Evolutionary conservation across 805 yeast species (phyloP).

Genomic region (Jamesozyma spencerorum): DNA sequence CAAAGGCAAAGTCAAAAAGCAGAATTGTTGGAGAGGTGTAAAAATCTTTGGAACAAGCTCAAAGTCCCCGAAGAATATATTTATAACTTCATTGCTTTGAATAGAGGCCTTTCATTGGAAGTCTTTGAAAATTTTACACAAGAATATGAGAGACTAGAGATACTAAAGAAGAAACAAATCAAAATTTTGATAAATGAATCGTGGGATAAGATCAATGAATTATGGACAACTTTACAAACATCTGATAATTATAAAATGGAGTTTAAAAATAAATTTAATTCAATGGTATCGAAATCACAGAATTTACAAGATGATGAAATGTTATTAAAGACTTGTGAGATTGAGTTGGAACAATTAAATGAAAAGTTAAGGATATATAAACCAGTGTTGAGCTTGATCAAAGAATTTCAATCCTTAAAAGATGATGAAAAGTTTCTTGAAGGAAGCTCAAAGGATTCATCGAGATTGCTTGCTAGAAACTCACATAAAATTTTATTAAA

Average conservation of each 20-base stretch:
- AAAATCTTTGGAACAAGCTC: conserved; percentile 47
- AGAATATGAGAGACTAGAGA: conserved; percentile 50
- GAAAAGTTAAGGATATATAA: conserved; percentile 41
- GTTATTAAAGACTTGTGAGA: conserved; percentile 53
- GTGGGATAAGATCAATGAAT: conserved; percentile 45
- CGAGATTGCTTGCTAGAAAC: conserved; percentile 63
- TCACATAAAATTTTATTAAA: conserved; percentile 69
- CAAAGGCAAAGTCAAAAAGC: conserved; percentile 31
- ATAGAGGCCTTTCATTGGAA: conserved; percentile 39
- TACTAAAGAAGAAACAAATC: conserved; percentile 53
- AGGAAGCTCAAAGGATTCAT: conserved; percentile 68
- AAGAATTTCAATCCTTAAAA: conserved; percentile 45
- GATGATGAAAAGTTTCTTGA: conserved; percentile 54
- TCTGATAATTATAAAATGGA: conserved; percentile 40
- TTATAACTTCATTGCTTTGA: conserved; percentile 33
- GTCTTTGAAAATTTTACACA: conserved; percentile 42
- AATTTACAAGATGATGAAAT: conserved; percentile 44
- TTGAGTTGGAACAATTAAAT: conserved; percentile 46
- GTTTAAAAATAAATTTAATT: conserved; percentile 34
- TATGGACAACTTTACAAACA: conserved; percentile 57
- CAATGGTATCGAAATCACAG: conserved; percentile 8
- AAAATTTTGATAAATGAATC: conserved; percentile 59
- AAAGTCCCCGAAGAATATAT: conserved; percentile 37
- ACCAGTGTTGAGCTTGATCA: conserved; percentile 48
- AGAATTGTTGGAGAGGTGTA: conserved; percentile 34